These are phyloP conservation scores for Pelargonium hybrid DNA, from an alignment of 441 rosid genomes.

Conservation along the genomic window DNA sequence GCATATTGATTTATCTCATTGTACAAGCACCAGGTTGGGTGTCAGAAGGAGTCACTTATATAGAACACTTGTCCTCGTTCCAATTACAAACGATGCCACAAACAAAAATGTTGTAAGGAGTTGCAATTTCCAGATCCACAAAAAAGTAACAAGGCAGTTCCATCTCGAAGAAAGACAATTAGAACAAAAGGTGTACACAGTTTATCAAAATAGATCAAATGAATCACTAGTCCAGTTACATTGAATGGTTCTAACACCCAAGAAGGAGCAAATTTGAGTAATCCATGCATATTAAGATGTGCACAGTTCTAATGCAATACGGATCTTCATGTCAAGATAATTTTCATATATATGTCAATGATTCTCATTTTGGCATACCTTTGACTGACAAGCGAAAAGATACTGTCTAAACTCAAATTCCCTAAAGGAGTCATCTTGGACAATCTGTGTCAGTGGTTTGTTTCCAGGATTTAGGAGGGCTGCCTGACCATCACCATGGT, in stretches of 20 bases:
- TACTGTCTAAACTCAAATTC: slow-evolving; percentile 95
- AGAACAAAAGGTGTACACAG: background rate
- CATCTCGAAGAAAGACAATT: background rate
- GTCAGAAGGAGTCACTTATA: too few relatives aligned
- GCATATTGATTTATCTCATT: too few relatives aligned
- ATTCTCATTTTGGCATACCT: slow-evolving; percentile 36
- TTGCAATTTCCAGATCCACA: too few relatives aligned
- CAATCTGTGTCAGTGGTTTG: slow-evolving; percentile 66
- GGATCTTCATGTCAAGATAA: background rate
- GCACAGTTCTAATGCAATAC: background rate
- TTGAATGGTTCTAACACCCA: background rate
- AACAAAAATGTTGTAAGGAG: too few relatives aligned
- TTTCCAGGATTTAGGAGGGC: slow-evolving; percentile 64
- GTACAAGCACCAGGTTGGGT: too few relatives aligned
- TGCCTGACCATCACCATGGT: slow-evolving; percentile 87
- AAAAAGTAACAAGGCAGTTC: too few relatives aligned
- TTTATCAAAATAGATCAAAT: background rate
- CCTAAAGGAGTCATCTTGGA: slow-evolving; percentile 89
- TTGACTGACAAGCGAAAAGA: slow-evolving; percentile 86
- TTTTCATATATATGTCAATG: background rate
- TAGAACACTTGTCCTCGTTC: too few relatives aligned
- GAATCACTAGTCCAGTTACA: background rate
- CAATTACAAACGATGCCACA: too few relatives aligned
- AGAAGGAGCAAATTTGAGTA: background rate
- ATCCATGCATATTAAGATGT: background rate